phyloP scores from a whole-genome alignment of 2,329 filamentous ascomycete genomes.

The Pezicula radicicola region DNA sequence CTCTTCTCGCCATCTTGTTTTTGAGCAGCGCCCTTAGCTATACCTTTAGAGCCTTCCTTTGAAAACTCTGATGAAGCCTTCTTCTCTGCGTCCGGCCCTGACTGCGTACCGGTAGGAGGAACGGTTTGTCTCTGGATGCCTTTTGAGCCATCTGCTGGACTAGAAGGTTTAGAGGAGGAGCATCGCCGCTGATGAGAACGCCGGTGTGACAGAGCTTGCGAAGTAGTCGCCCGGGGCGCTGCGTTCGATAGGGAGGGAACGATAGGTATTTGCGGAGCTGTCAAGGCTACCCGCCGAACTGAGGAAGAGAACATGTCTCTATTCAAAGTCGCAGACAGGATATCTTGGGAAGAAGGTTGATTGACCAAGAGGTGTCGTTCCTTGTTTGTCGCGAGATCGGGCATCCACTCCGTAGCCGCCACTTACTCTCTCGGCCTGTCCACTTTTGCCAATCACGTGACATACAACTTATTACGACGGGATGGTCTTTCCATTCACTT shows the following conservation, averaged over 20 bases:
- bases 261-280: conserved; percentile 22
- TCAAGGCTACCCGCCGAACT: conserved; percentile 25
- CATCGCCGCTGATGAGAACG: conserved; percentile 27
- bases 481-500: too few relatives aligned
- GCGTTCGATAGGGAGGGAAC: conserved; percentile 18
- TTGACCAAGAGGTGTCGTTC: background rate
- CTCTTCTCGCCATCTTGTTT: conserved; percentile 24
- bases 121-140: conserved; percentile 9
- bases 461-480: too few relatives aligned
- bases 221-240: conserved; percentile 20
- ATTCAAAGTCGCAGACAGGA: conserved; percentile 6
- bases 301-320: conserved; percentile 31
- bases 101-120: conserved; percentile 16
- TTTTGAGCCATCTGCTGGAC: conserved; percentile 30
- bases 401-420: background rate
- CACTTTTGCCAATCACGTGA: too few relatives aligned
- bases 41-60: conserved; percentile 18
- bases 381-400: conserved; percentile 4
- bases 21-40: conserved; percentile 18
- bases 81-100: conserved; percentile 15
- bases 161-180: conserved; percentile 35
- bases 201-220: conserved; percentile 24
- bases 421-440: background rate
- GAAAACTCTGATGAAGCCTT: conserved; percentile 19
- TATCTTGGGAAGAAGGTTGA: conserved; percentile 1